Evolutionary conservation across 352 stramenopile species (phyloP).

Genomic region (Thraustochytrium striatum): DNA sequence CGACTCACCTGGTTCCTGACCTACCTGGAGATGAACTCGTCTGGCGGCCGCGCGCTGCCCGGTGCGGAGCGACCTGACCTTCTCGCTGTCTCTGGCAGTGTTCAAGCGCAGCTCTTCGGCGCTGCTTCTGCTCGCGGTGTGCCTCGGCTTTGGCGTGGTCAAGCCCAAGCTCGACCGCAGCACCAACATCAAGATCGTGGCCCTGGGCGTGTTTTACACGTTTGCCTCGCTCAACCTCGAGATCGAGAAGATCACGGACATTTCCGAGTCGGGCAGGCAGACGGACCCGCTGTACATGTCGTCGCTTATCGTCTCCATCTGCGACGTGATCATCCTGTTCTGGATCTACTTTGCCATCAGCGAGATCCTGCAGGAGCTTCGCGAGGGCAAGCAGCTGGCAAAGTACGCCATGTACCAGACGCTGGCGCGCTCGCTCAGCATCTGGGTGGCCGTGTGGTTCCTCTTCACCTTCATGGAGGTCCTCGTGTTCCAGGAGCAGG

Average conservation of each 20-base stretch:
- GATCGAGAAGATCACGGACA: conserved; percentile 22
- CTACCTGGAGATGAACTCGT: conserved; percentile 47
- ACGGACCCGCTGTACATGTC: conserved; percentile 35
- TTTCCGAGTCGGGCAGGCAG: conserved; percentile 14
- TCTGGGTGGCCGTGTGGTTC: conserved; percentile 36
- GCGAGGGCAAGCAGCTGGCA: conserved; percentile 41
- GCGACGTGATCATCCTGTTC: conserved; percentile 45
- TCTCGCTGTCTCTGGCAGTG: conserved; percentile 27
- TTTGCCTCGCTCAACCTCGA: conserved; percentile 35
- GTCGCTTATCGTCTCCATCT: conserved; percentile 29
- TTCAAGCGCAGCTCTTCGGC: conserved; percentile 21
- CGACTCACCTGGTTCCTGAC: conserved; percentile 33
- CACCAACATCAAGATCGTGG: conserved; percentile 40
- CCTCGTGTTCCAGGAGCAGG: not conserved
- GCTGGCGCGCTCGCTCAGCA: conserved; percentile 7
- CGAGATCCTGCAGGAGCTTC: conserved; percentile 30
- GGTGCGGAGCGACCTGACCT: conserved; percentile 36
- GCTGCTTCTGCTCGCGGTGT: conserved; percentile 36
- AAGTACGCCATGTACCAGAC: conserved; percentile 47
- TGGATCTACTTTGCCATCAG: conserved; percentile 49
- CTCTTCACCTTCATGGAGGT: conserved; percentile 33
- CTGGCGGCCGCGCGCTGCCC: conserved; percentile 34
- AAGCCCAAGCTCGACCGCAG: conserved; percentile 18
- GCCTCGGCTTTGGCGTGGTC: conserved; percentile 45
- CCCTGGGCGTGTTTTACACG: conserved; percentile 33